A percentile compares a stretch with the other conserved stretches of the same genome.
phyloP scores from a whole-genome alignment of 2,329 filamentous ascomycete genomes.

The Trichoderma oligosporum region DNA sequence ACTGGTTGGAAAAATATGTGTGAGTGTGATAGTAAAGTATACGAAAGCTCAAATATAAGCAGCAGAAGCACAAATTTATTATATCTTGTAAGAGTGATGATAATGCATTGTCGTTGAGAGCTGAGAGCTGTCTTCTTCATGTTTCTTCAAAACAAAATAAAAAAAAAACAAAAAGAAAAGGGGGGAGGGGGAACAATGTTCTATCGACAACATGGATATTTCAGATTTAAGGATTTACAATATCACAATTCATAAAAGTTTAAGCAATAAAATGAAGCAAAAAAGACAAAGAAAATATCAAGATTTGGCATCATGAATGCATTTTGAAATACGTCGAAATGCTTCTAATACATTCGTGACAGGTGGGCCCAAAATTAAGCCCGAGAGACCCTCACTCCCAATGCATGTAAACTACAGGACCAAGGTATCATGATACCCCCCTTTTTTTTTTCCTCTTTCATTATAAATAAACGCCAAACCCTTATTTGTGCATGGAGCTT shows the following conservation, averaged over 20 bases:
- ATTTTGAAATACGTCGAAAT: constrained; percentile 35
- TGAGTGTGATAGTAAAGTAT: neutral
- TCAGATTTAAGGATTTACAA: neutral
- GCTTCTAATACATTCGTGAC: constrained; percentile 39
- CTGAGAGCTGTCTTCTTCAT: no score
- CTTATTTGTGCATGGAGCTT: constrained; percentile 88
- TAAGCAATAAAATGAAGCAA: neutral
- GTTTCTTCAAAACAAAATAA: no score
- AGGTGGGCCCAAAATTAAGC: constrained; percentile 28
- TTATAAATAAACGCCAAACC: constrained; percentile 33
- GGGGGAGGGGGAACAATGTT: neutral
- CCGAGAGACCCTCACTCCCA: constrained; percentile 38
- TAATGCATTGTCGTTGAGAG: no score
- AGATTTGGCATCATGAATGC: constrained; percentile 27
- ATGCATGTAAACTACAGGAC: constrained; percentile 42
- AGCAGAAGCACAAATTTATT: no score
- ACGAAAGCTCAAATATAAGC: no score
- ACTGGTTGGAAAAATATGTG: neutral
- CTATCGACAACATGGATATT: neutral
- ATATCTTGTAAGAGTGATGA: no score
- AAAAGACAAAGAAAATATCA: neutral
- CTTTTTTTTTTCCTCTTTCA: constrained; percentile 31
- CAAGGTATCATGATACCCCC: constrained; percentile 33
- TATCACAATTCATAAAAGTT: neutral
- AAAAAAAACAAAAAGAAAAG: no score